phyloP scores from a whole-genome alignment of 2,329 filamentous ascomycete species.

The Phialophora macrospora region DNA sequence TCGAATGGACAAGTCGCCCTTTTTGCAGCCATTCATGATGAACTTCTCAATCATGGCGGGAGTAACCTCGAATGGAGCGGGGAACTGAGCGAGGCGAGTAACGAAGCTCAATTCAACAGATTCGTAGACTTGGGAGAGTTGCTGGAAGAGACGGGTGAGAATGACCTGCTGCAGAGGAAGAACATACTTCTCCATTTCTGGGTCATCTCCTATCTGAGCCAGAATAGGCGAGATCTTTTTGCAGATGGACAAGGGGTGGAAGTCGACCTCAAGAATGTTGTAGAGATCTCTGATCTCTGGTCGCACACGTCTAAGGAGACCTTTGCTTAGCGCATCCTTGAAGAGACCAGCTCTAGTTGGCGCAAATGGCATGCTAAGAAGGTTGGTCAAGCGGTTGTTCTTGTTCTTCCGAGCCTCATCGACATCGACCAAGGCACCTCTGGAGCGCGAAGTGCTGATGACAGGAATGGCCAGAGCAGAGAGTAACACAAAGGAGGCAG shows the following conservation, averaged over 20 bases:
- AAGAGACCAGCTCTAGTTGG: constrained; percentile 90
- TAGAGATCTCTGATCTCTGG: constrained; percentile 97
- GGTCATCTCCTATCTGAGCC: constrained; percentile 86
- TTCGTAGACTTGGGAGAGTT: constrained; percentile 98
- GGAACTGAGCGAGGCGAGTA: constrained; percentile 90
- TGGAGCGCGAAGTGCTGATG: constrained; percentile 96
- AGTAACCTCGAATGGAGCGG: constrained; percentile 91
- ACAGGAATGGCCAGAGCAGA: constrained; percentile 97
- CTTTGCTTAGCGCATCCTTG: constrained; percentile 94
- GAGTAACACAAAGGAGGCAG: constrained; percentile 91
- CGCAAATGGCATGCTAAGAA: constrained; percentile 88
- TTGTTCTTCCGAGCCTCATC: constrained; percentile 98
- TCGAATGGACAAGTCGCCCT: constrained; percentile 94
- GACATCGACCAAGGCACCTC: constrained; percentile 93
- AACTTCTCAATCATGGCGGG: constrained; percentile 97
- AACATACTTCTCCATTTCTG: constrained; percentile 97
- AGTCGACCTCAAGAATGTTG: constrained; percentile 98
- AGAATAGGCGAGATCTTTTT: constrained; percentile 98
- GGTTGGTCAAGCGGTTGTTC: constrained; percentile 94
- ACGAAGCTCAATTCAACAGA: constrained; percentile 95
- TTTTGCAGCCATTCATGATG: constrained; percentile 99
- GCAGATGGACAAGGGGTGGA: constrained; percentile 98
- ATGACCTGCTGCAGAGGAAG: constrained; percentile 97
- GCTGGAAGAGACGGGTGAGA: constrained; percentile 96
- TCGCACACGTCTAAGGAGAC: constrained; percentile 85